Evolutionary conservation across 371 early-diverging fungal species (phyloP).

Genomic region (Thermomucor indicae-seudaticae): DNA sequence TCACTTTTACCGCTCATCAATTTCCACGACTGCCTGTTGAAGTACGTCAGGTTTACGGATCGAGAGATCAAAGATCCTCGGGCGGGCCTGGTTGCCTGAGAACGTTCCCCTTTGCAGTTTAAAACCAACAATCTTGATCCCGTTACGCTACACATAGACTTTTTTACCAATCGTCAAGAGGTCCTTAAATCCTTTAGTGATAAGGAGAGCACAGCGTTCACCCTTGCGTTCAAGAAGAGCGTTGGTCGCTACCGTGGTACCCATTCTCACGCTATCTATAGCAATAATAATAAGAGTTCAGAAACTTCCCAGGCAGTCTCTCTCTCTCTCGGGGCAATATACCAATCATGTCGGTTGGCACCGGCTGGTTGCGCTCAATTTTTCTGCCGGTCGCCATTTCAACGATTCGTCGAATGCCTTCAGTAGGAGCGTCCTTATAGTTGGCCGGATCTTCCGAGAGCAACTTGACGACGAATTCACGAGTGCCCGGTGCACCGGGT

Average conservation of each 20-base stretch:
- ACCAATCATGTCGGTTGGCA: slow-evolving; percentile 76
- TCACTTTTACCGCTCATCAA: slow-evolving; percentile 77
- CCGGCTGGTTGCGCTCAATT: slow-evolving; percentile 64
- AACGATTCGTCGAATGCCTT: slow-evolving; percentile 91
- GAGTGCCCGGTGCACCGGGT: slow-evolving; percentile 46
- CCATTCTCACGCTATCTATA: slow-evolving; percentile 87
- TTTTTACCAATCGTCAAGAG: slow-evolving; percentile 57
- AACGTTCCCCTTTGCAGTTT: slow-evolving; percentile 1
- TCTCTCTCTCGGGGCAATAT: slow-evolving; percentile 4
- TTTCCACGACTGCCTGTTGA: slow-evolving; percentile 82
- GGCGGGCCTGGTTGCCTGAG: slow-evolving; percentile 90
- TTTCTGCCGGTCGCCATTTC: slow-evolving; percentile 74
- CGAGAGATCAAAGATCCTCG: slow-evolving; percentile 90
- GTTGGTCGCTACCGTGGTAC: slow-evolving; percentile 97
- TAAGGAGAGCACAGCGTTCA: slow-evolving; percentile 80
- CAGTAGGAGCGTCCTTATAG: slow-evolving; percentile 92
- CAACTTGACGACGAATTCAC: slow-evolving; percentile 71
- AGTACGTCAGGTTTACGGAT: slow-evolving; percentile 80
- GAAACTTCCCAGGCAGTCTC: neutral
- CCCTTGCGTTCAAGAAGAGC: slow-evolving; percentile 90
- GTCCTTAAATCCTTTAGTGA: slow-evolving; percentile 89
- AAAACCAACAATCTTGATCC: neutral
- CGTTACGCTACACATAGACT: neutral
- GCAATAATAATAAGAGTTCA: neutral
- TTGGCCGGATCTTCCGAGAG: slow-evolving; percentile 89